Percentiles rank a stretch among this genome's conserved stretches.
Evolutionary conservation across 2,329 filamentous ascomycete genomes (phyloP).

Genomic region (Trichophyton mentagrophytes): DNA sequence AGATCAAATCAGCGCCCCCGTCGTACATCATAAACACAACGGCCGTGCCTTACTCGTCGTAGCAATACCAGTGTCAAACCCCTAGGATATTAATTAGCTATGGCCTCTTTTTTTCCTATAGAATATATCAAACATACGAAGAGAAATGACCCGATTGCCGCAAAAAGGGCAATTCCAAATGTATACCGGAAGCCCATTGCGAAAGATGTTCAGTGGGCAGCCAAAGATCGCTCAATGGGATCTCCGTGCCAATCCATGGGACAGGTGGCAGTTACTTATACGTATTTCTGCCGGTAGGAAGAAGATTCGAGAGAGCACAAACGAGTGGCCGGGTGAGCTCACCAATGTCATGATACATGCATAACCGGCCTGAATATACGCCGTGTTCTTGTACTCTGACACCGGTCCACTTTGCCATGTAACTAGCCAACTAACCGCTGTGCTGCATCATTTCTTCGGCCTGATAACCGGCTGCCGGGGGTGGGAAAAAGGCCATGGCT

Average conservation of each 20-base stretch:
- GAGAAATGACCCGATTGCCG: slow-evolving; percentile 47
- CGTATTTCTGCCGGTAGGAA: background rate
- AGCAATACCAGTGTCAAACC: slow-evolving; percentile 48
- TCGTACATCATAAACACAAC: background rate
- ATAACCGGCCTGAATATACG: background rate
- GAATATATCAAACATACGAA: slow-evolving; percentile 32
- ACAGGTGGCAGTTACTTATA: background rate
- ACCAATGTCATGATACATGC: background rate
- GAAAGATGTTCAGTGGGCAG: background rate
- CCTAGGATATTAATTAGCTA: slow-evolving; percentile 24
- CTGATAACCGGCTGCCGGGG: background rate
- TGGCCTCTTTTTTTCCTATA: background rate
- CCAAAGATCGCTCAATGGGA: background rate
- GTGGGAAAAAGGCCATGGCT: background rate
- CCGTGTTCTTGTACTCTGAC: background rate
- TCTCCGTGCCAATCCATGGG: background rate
- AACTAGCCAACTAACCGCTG: background rate
- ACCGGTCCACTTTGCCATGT: background rate
- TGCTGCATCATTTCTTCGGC: background rate
- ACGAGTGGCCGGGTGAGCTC: background rate
- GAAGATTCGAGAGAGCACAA: background rate
- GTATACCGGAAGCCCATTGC: slow-evolving; percentile 30
- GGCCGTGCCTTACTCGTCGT: slow-evolving; percentile 39
- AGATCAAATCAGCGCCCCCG: slow-evolving; percentile 4
- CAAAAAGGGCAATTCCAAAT: slow-evolving; percentile 42